Evolutionary conservation across 805 yeast genomes (phyloP), one percentile per base, ranked within the genome.

Genomic region (Spathaspora gorwiae): DNA sequence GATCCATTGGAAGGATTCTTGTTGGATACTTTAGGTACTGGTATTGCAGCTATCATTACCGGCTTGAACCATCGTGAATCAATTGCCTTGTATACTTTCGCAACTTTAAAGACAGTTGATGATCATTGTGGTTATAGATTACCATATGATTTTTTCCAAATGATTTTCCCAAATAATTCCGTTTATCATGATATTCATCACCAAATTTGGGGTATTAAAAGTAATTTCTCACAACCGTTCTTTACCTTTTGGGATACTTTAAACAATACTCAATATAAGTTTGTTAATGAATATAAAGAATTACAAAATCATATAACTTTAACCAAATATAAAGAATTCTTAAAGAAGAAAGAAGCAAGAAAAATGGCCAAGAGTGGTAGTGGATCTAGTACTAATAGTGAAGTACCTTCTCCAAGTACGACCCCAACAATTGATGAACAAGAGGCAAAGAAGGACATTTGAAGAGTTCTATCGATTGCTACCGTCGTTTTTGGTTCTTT

Each of bases 41-140:
- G 96, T 34, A 53, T 92, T 33, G 92, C 96, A 1, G 76, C 82
- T 47, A 52, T 87, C 34, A 50, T 79, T 7, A 76, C 86, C 1
- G 72, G 76, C 2, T 70, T 94, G 50, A 69, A 86, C 2, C 86
- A 89, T 40, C 80, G 96, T 47, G 98, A 94, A 66, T 71, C 84
- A 42, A 69, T 86, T 19, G 53, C 85, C 10, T 69, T 94, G 45
- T 94, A 75, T 66, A 81, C 92, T 1, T 88, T 94, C 62, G 87
- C 97, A 12, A 94, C 99, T 1, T 66, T 94, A 78, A 94, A 94
- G 66, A 94, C 99, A 1, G 96, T 94, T 41, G 98, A 94, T 63
- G 99, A 94, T 64, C 99, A 94, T 67, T 94, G 98, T 65, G 99
- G 99, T n/a, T 94, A 92, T 65, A 81, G 90, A 27, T 72, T 94